phyloP scores from a whole-genome alignment of 176 grass and related monocot genomes.

The Cenchrus americanus region DNA sequence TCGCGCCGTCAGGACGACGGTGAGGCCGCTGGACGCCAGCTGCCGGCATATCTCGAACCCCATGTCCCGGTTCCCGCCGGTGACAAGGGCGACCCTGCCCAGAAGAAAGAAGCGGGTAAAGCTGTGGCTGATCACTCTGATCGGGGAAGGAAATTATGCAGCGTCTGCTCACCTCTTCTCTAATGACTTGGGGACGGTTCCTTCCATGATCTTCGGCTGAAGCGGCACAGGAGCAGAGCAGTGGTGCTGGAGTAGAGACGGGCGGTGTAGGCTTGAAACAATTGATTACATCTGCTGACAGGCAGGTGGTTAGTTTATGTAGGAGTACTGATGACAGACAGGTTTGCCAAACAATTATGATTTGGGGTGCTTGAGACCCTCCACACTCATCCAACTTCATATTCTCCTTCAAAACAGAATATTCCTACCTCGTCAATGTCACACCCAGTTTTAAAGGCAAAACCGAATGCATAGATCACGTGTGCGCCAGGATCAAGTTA shows the following conservation, averaged over 20 bases:
- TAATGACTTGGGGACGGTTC: neutral
- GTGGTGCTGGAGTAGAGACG: neutral
- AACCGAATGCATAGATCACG: too few relatives aligned
- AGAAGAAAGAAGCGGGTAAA: neutral
- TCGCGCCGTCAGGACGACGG: slow-evolving; percentile 47
- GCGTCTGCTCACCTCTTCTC: neutral
- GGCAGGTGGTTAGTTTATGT: neutral
- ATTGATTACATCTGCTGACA: neutral
- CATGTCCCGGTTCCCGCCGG: slow-evolving; percentile 46
- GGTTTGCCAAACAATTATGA: neutral
- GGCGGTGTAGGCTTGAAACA: neutral
- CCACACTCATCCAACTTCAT: too few relatives aligned
- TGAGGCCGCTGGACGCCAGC: slow-evolving; percentile 32
- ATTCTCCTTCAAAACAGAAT: too few relatives aligned
- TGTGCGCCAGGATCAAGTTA: too few relatives aligned
- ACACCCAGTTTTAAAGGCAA: too few relatives aligned
- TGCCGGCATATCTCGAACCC: slow-evolving; percentile 56
- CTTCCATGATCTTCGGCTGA: slow-evolving; percentile 29
- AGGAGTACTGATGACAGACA: neutral
- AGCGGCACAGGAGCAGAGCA: neutral
- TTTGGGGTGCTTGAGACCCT: neutral
- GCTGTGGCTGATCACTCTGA: neutral
- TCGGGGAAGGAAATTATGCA: too few relatives aligned
- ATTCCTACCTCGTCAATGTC: too few relatives aligned
- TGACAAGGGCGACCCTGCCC: slow-evolving; percentile 46